Base-by-base conservation (phyloP, 208 protist species). In the Leishmania turanica region DNA sequence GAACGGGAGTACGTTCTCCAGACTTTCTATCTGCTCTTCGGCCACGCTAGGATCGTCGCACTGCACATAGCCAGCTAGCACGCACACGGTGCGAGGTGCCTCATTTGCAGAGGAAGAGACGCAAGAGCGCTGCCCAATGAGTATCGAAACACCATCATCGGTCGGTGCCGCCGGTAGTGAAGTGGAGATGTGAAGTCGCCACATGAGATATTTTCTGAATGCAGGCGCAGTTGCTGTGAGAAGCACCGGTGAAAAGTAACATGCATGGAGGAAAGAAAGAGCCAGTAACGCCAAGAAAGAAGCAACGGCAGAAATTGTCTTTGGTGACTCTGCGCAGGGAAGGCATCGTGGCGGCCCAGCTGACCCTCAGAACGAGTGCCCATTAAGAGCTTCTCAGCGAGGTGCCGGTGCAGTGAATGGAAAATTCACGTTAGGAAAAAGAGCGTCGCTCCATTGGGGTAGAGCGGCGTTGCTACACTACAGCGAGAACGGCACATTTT, bases 11-110 rank as follows among this genome's bases (percentile, higher is more conserved):
- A 96, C 83, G 27, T 85, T 76, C 81, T 96, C 89, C n/a, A 96
- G 78, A 79, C 90, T 94, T 62, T 96, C 90, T 8, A 91, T 75
- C 68, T 96, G 92, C 87, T 96, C 90, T n/a, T 84, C 80, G 27
- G 89, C 77, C 19, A 96, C 88, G 54, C 85, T 84, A 7, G 78
- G 4, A 51, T 91, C 90, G 27, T 71, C 71, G 75, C 90, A 94
- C 3, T 84, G 82, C 21, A 93, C 83, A 19, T 74, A 71, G 27
- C 90, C 88, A 40, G 90, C 86, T 2, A 95, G 80, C 40, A 80
- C 84, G 60, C 68, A 81, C 7, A 56, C 74, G 1, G 74, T 76
- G 53, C 24, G 45, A 24, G 66, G 42, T 0, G 37, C 49, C 19
- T 40, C 75, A n/a, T 11, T 19, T 8, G 66, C 40, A 53, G 45